Evolutionary conservation across 257 asterid genomes (phyloP), one percentile per base, ranked within the genome.

Genomic region (Petunia axillaris): DNA sequence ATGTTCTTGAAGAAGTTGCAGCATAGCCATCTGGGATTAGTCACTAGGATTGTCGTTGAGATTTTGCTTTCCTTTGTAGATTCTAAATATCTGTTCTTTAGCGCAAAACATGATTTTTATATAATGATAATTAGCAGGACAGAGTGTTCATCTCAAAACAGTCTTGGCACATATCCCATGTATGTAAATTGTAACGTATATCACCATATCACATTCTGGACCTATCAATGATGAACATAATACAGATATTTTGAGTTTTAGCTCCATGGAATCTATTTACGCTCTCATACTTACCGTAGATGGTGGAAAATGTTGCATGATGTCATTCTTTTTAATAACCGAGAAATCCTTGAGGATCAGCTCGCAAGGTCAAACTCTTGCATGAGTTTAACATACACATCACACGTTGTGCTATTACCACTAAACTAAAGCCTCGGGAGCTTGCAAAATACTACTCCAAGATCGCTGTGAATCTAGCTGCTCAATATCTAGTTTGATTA

Each of bases 221-320:
- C 16, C 57, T 68, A 9, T 68, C 16, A 68, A 4, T 44, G 58
- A 16, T 44, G 58, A 68, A 44, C 41, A 41, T 8, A 9, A 68
- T 68, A 8, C 9, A 68, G 76, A 16, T 44, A 4, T 8, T 16
- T 16, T 8, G 37, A 16, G 76, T 39, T 43, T 68, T 43, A 44
- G 57, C 57, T 43, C 38, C 76, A 43, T 5, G 8, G 44, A 68
- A 44, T 68, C 15, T n/a, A 43, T n/a, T n/a, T 43, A 43, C 54
- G 1, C 14, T 15, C 55, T 67, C 37, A 16, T 15, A 43, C 40
- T 8, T 63, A 8, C 16, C 39, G n/a, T 68, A 15, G n/a, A 67
- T 67, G 55, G 76, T 67, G 76, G 8, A 16, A 66, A 44, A 37
- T n/a, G n/a, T n/a, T n/a, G n/a, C n/a, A n/a, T n/a, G n/a, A n/a